Percentiles rank a stretch among this genome's conserved stretches.
Evolutionary conservation across 441 rosid species (phyloP).

Genomic region (Populus hybrid): DNA sequence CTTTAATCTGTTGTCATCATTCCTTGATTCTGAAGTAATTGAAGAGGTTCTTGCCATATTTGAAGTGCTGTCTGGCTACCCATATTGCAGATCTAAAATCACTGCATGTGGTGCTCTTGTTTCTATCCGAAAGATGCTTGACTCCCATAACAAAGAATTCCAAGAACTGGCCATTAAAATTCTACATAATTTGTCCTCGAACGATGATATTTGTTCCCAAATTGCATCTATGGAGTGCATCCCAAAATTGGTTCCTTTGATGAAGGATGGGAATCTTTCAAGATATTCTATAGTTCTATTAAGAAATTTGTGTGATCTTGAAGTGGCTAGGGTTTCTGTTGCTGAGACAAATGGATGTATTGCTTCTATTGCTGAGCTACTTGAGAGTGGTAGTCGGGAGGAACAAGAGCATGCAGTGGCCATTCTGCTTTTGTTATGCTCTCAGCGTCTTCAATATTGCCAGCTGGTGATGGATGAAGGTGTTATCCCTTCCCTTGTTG

Average conservation of each 20-base stretch:
- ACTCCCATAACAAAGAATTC: constrained; percentile 34
- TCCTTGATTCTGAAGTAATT: constrained; percentile 51
- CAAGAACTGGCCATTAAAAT: constrained; percentile 56
- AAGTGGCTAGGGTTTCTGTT: constrained; percentile 55
- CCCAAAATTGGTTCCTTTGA: constrained; percentile 50
- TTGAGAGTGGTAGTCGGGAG: too few relatives aligned
- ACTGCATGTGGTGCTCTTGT: constrained; percentile 51
- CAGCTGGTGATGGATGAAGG: too few relatives aligned
- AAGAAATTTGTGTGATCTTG: constrained; percentile 49
- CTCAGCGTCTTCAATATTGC: too few relatives aligned
- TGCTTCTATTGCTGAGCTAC: constrained; percentile 47
- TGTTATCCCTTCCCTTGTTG: too few relatives aligned
- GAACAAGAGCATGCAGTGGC: too few relatives aligned
- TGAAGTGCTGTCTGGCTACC: constrained; percentile 48
- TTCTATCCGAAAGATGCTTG: constrained; percentile 44
- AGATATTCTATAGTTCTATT: constrained; percentile 43
- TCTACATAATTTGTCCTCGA: constrained; percentile 53
- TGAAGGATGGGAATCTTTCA: constrained; percentile 41
- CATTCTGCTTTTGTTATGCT: too few relatives aligned
- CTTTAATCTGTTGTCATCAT: constrained; percentile 40
- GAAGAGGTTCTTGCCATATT: constrained; percentile 51
- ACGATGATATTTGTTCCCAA: constrained; percentile 37
- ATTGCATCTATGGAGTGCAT: constrained; percentile 49
- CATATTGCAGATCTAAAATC: constrained; percentile 39
- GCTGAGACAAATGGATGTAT: constrained; percentile 64